These are phyloP conservation scores for Phytophthora brassicae DNA, from an alignment of 352 stramenopile genomes.

Conservation along the genomic window DNA sequence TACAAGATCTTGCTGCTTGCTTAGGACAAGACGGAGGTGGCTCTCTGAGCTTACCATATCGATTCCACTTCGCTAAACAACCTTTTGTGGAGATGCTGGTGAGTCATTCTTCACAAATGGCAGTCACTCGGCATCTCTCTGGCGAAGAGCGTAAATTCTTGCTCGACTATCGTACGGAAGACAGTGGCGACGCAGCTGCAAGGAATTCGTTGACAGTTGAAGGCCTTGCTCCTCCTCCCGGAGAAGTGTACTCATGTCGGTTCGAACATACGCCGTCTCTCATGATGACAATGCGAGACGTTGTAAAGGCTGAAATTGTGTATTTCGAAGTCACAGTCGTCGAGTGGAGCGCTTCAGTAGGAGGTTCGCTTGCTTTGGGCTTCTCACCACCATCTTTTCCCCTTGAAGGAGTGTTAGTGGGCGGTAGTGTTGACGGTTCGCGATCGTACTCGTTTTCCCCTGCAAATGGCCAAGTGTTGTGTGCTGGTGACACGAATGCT, in stretches of 20 bases:
- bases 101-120: slow-evolving; percentile 81
- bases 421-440: slow-evolving; percentile 34
- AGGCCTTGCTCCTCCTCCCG: slow-evolving; percentile 19
- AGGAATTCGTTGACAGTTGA: slow-evolving; percentile 23
- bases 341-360: slow-evolving; percentile 48
- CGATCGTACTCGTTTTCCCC: slow-evolving; percentile 75
- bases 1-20: slow-evolving; percentile 56
- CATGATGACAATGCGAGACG: slow-evolving; percentile 66
- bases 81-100: slow-evolving; percentile 75
- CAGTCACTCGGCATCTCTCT: slow-evolving; percentile 67
- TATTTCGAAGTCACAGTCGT: slow-evolving; percentile 83
- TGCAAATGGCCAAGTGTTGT: slow-evolving; percentile 67
- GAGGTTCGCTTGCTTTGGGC: slow-evolving; percentile 50
- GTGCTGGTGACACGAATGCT: slow-evolving; percentile 40
- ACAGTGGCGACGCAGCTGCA: slow-evolving; percentile 19
- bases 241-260: slow-evolving; percentile 62
- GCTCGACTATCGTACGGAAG: slow-evolving; percentile 62
- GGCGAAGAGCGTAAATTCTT: slow-evolving; percentile 80
- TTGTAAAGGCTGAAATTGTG: slow-evolving; percentile 73
- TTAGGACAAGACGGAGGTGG: slow-evolving; percentile 47
- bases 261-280: slow-evolving; percentile 81
- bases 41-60: slow-evolving; percentile 70
- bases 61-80: slow-evolving; percentile 70
- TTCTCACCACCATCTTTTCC: slow-evolving; percentile 70
- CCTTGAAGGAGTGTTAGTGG: slow-evolving; percentile 66